Conservation (phyloP, 441 rosid species). For the Geranium incanum region DNA sequence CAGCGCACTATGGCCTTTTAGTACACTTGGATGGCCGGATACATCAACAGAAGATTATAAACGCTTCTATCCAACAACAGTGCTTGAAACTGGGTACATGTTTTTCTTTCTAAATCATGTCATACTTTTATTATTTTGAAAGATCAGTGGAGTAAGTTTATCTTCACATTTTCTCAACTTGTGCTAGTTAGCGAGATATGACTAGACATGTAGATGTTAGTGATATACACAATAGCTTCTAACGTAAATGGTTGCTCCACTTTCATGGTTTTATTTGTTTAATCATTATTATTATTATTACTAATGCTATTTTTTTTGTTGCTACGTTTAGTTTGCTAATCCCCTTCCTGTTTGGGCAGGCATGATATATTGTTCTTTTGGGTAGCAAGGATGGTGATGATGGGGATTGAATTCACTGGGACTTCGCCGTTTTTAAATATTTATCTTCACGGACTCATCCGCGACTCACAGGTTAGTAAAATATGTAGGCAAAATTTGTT, state of each 20-base stretch:
- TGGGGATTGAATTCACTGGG: conserved; percentile 97
- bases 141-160: neutral
- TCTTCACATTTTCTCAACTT: neutral
- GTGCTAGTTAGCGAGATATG: neutral
- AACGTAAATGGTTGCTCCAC: neutral
- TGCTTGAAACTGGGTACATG: conserved; percentile 90
- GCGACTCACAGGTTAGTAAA: conserved; percentile 70
- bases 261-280: neutral
- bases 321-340: conserved; percentile 19
- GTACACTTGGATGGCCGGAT: conserved; percentile 99
- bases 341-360: conserved; percentile 50
- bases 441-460: conserved; percentile 90
- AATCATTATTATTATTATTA: neutral
- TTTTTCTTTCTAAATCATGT: conserved; percentile 17
- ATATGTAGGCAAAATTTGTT: conserved; percentile 11
- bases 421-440: conserved; percentile 78
- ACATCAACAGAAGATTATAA: conserved; percentile 63
- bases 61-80: conserved; percentile 79
- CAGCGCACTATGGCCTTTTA: conserved; percentile 96
- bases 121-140: conserved; percentile 9
- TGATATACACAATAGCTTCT: neutral
- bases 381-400: conserved; percentile 99
- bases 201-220: neutral
- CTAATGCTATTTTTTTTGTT: conserved; percentile 15
- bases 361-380: conserved; percentile 97